Evolutionary conservation across 139 green algal genomes (phyloP), one percentile per base, ranked within the genome.

Genomic region (Chlamydomonas sphaeroides): DNA sequence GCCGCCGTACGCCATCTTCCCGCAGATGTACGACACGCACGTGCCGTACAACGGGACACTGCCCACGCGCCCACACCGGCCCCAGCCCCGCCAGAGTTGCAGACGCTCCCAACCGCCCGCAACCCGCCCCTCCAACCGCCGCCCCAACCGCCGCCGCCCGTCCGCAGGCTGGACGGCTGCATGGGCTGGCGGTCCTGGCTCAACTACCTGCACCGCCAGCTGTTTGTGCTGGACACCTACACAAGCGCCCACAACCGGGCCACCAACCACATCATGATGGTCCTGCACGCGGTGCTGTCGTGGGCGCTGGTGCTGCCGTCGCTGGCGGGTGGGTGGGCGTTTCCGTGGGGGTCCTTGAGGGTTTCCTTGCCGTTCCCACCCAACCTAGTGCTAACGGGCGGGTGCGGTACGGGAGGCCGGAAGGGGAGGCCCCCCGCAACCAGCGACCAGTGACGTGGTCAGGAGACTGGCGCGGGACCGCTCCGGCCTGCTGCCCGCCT

Each of bases 221-320:
- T 98, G 73, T 98, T 91, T 80, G 96, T 98, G 38, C 89, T 98
- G 72, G 96, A 98, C 88, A 98, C 96, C 0, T 98, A 97, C 66
- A 61, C 87, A 65, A 85, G 62, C 81, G 26, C 21, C 30, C 81
- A 89, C 73, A 91, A 91, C 83, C 82, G 78, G 2, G 14, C 28
- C 26, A 67, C 86, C 49, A 96, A 97, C 80, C 91, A 95, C 84
- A 83, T 33, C 21, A 93, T 98, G 80, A 88, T 95, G 65, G 65
- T 79, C 8, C 57, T 90, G 51, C 89, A 95, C 77, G 83, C 81
- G 30, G 95, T 89, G 66, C 86, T 91, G 11, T 97, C 94, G 4
- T 89, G 82, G 86, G 89, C 84, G 30, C 84, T 97, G 21, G 88
- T 94, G n/a, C 41, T 85, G 28, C 85, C 91, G 3, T 70, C 61